phyloP scores from a whole-genome alignment of 225 moss, liverwort and hornwort genomes.

The Marchantia paleacea region DNA sequence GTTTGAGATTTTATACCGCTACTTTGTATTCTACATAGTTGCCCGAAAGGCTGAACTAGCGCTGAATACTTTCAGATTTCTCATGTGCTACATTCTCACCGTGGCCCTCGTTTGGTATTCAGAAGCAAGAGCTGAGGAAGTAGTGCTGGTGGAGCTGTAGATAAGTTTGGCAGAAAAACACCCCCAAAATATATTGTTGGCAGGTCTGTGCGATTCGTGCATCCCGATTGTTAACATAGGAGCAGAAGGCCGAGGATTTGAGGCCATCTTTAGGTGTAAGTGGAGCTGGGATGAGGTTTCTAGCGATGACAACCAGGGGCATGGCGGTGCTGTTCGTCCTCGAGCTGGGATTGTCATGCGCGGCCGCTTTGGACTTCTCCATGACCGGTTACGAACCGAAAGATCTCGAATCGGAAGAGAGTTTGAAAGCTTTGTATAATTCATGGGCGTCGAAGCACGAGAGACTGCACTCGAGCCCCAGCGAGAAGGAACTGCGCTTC shows the following conservation, averaged over 20 bases:
- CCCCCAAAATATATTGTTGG: not conserved
- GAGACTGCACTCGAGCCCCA: conserved; percentile 9
- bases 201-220: too few species aligned
- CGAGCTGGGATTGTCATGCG: conserved; percentile 3
- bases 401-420: conserved; percentile 32
- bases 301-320: conserved; percentile 8
- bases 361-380: conserved; percentile 24
- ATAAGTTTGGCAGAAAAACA: not conserved
- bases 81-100: conserved; percentile 7
- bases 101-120: conserved; percentile 16
- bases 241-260: not conserved
- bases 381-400: conserved; percentile 28
- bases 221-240: too few species aligned
- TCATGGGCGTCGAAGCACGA: conserved; percentile 31
- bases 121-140: conserved; percentile 2
- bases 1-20: not conserved
- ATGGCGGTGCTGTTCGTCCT: conserved; percentile 9
- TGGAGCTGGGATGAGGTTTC: not conserved
- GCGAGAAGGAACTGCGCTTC: conserved; percentile 27
- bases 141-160: conserved; percentile 5
- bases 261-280: not conserved
- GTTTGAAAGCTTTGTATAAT: conserved; percentile 20
- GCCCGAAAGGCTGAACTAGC: not conserved
- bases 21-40: not conserved
- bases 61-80: not conserved